phyloP scores from a whole-genome alignment of 148 eudicot species.

The Rhododendron vialii region DNA sequence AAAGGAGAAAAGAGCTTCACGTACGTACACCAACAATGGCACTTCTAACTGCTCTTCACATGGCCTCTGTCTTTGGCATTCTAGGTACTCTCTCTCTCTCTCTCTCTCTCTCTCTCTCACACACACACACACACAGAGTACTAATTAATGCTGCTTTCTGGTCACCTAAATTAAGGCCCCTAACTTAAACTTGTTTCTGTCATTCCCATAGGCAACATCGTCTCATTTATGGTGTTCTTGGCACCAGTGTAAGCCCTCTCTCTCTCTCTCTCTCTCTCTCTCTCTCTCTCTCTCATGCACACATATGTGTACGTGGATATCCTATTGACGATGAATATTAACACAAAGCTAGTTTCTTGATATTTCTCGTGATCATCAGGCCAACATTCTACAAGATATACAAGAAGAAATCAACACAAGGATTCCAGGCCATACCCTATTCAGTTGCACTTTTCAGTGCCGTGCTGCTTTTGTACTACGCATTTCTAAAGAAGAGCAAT shows the following conservation, averaged over 20 bases:
- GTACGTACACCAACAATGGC: slow-evolving; percentile 30
- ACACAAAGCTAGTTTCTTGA: background rate
- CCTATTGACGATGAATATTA: background rate
- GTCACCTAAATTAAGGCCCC: background rate
- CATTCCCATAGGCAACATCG: slow-evolving; percentile 38
- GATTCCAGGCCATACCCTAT: slow-evolving; percentile 73
- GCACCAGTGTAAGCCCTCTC: slow-evolving; percentile 57
- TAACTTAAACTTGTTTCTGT: background rate
- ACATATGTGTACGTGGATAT: too few species aligned
- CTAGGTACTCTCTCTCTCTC: slow-evolving; percentile 28
- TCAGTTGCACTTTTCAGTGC: slow-evolving; percentile 73
- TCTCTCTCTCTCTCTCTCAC: background rate
- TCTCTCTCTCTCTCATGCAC: background rate
- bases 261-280: background rate
- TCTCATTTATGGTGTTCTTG: slow-evolving; percentile 68
- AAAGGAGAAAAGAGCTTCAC: slow-evolving; percentile 8
- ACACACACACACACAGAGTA: background rate
- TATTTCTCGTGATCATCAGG: slow-evolving; percentile 31
- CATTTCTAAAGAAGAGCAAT: slow-evolving; percentile 40
- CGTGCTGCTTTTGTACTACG: slow-evolving; percentile 68
- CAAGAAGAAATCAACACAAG: slow-evolving; percentile 78
- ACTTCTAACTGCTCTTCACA: slow-evolving; percentile 16
- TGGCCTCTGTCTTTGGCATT: slow-evolving; percentile 52
- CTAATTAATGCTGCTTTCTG: background rate
- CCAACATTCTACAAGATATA: slow-evolving; percentile 68